Conservation (phyloP, 2,329 filamentous ascomycete genomes). For the Helotiales sp. region DNA sequence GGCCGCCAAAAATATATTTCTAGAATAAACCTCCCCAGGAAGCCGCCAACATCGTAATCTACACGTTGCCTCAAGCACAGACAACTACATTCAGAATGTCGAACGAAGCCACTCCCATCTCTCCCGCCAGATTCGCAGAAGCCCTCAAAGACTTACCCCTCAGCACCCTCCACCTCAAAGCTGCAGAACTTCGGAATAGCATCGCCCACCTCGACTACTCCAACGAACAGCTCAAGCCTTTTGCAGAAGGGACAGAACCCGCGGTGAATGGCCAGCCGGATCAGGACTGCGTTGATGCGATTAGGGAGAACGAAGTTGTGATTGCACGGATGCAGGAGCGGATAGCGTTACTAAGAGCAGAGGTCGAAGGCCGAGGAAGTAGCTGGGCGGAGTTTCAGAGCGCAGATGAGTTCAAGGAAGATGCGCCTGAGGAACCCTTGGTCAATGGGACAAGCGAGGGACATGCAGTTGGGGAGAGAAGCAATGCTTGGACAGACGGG, state of each 20-base stretch:
- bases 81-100: constrained; percentile 51
- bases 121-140: constrained; percentile 60
- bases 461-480: constrained; percentile 15
- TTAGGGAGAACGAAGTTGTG: constrained; percentile 69
- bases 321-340: constrained; percentile 68
- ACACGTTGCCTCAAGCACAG: not conserved
- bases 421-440: constrained; percentile 29
- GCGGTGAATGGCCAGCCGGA: constrained; percentile 50
- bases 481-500: constrained; percentile 58
- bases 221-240: constrained; percentile 71
- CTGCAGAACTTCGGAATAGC: constrained; percentile 73
- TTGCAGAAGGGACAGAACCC: constrained; percentile 47
- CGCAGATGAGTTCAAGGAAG: constrained; percentile 43
- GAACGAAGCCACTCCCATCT: constrained; percentile 61
- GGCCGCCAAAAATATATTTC: not conserved
- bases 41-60: not conserved
- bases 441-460: constrained; percentile 24
- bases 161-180: constrained; percentile 67
- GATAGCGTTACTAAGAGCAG: constrained; percentile 60
- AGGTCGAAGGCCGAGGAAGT: constrained; percentile 58
- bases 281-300: constrained; percentile 71
- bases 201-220: constrained; percentile 73
- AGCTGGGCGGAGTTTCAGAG: constrained; percentile 58
- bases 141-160: constrained; percentile 68
- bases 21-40: not conserved